phyloP scores from a whole-genome alignment of 495 filamentous ascomycete genomes.

The Hypomontagnella submonticulosa region DNA sequence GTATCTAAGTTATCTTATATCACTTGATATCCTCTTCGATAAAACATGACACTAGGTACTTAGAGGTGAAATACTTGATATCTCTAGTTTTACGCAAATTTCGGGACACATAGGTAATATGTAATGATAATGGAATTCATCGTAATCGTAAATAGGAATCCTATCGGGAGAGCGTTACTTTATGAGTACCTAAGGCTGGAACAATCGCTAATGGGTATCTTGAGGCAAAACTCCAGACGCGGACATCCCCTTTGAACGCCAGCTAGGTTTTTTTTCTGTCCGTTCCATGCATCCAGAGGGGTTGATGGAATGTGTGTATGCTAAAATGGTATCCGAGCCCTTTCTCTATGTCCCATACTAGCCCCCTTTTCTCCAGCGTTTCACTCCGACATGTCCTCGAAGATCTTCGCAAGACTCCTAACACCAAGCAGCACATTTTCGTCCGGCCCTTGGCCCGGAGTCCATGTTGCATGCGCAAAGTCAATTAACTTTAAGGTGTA shows the following conservation, averaged over 20 bases:
- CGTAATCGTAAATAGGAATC: slow-evolving; percentile 28
- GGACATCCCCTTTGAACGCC: slow-evolving; percentile 27
- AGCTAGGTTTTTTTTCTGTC: slow-evolving; percentile 17
- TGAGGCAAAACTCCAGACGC: slow-evolving; percentile 38
- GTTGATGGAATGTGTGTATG: slow-evolving; percentile 19
- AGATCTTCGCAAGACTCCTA: slow-evolving; percentile 74
- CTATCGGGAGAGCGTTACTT: slow-evolving; percentile 23
- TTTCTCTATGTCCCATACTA: slow-evolving; percentile 6
- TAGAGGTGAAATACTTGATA: not conserved
- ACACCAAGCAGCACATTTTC: slow-evolving; percentile 85
- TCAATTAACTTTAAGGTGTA: slow-evolving; percentile 91
- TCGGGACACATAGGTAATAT: slow-evolving; percentile 1
- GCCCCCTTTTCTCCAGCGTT: slow-evolving; percentile 2
- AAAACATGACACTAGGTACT: too few species aligned
- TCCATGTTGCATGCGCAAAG: slow-evolving; percentile 94
- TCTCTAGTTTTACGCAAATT: not conserved
- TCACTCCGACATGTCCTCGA: slow-evolving; percentile 68
- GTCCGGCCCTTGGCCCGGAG: slow-evolving; percentile 85
- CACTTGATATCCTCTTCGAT: too few species aligned
- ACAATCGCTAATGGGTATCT: slow-evolving; percentile 42
- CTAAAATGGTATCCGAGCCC: slow-evolving; percentile 8
- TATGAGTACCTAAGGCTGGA: slow-evolving; percentile 32
- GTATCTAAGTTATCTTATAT: too few species aligned
- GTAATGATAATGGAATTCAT: slow-evolving; percentile 10
- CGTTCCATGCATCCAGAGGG: slow-evolving; percentile 21